Percentiles rank a stretch among this genome's conserved stretches.
Evolutionary conservation across 805 yeast species (phyloP).

Genomic region (Hanseniaspora jakobsenii): DNA sequence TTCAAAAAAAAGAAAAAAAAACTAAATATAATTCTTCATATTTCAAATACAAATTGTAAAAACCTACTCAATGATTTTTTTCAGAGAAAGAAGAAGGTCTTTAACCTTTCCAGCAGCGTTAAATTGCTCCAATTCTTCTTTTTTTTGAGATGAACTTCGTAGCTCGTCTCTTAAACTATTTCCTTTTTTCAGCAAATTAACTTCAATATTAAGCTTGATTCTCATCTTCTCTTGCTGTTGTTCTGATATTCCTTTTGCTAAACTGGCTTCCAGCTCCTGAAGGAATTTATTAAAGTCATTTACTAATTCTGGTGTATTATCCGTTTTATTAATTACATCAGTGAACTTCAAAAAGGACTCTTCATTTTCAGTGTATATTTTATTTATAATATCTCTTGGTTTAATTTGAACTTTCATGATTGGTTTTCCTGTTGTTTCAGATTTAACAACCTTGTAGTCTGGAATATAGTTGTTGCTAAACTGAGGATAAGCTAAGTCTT

Average conservation of each 20-base stretch:
- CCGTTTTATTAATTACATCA: neutral
- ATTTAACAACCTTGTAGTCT: neutral
- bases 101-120: neutral
- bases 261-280: neutral
- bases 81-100: neutral
- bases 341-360: neutral
- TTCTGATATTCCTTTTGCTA: neutral
- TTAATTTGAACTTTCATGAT: neutral
- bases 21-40: no score
- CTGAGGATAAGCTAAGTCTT: conserved; percentile 1
- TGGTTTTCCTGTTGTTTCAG: neutral
- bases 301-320: no score
- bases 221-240: conserved; percentile 3
- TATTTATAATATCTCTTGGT: neutral
- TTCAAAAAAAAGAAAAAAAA: no score
- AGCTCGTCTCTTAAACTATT: neutral
- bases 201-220: conserved; percentile 1
- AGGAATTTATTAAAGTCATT: neutral
- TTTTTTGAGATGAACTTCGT: neutral
- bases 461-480: conserved; percentile 1
- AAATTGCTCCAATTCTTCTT: neutral
- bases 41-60: no score
- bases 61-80: neutral
- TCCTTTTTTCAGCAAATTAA: neutral
- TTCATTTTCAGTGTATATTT: neutral